These are phyloP conservation scores for Plenodomus tracheiphilus DNA, from an alignment of 2,329 filamentous ascomycete genomes.

Conservation along the genomic window DNA sequence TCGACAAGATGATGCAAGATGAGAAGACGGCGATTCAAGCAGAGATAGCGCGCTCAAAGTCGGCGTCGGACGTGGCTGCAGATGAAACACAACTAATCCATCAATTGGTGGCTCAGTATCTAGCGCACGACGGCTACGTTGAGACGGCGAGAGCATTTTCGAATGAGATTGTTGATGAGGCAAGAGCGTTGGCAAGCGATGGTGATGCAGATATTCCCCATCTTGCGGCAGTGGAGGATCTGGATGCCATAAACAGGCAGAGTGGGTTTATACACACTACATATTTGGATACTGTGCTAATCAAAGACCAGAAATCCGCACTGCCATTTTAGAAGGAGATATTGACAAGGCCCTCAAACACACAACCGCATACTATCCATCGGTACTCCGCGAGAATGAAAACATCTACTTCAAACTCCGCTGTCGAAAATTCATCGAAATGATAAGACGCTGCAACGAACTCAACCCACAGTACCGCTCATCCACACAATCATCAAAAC, in stretches of 20 bases:
- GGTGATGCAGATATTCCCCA: conserved; percentile 53
- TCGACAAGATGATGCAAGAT: conserved; percentile 72
- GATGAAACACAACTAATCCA: conserved; percentile 81
- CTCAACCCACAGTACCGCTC: conserved; percentile 43
- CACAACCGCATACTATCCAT: conserved; percentile 76
- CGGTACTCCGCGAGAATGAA: conserved; percentile 77
- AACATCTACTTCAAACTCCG: conserved; percentile 85
- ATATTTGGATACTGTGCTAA: conserved; percentile 6
- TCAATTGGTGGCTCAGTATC: conserved; percentile 80
- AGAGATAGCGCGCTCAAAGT: conserved; percentile 32
- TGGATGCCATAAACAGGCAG: conserved; percentile 84
- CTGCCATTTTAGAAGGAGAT: conserved; percentile 86
- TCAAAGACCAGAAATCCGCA: conserved; percentile 71
- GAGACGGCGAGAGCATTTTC: conserved; percentile 90
- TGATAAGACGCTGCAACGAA: conserved; percentile 56
- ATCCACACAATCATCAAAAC: conserved; percentile 33
- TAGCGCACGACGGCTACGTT: conserved; percentile 93
- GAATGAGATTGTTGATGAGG: conserved; percentile 75
- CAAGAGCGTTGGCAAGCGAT: conserved; percentile 67
- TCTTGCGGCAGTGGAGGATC: conserved; percentile 74
- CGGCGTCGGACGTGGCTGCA: conserved; percentile 41
- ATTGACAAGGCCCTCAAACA: conserved; percentile 87
- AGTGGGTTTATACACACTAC: conserved; percentile 56
- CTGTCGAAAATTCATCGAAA: conserved; percentile 93
- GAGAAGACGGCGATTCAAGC: conserved; percentile 41